A percentile compares a stretch with the other conserved stretches of the same genome.
Conservation (phyloP, 2,329 filamentous ascomycete species). For the Tolypocladium guangdongense region DNA sequence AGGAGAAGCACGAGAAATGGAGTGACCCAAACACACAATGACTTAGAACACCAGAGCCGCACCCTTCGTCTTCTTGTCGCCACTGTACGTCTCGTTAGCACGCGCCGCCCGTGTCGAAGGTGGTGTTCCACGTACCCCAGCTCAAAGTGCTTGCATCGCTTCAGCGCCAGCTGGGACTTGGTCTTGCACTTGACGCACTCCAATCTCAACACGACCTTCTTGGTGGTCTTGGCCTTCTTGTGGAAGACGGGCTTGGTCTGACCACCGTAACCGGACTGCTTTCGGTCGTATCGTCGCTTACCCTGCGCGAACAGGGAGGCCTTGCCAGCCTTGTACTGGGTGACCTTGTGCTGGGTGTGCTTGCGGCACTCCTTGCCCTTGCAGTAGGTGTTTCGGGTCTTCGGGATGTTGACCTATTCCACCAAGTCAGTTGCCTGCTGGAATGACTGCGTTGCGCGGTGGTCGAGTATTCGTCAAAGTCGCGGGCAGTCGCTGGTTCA, state of each 20-base stretch:
- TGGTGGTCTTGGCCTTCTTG: conserved; percentile 99
- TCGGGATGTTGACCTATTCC: conserved; percentile 87
- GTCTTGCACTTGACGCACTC: conserved; percentile 98
- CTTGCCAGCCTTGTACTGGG: conserved; percentile 96
- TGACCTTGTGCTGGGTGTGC: conserved; percentile 87
- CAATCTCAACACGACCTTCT: conserved; percentile 98
- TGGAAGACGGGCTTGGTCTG: conserved; percentile 99
- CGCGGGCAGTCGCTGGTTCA: conserved; percentile 5
- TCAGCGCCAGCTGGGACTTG: conserved; percentile 94
- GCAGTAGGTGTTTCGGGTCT: conserved; percentile 96
- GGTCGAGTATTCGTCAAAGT: neutral
- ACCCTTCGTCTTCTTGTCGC: conserved; percentile 99
- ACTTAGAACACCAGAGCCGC: conserved; percentile 98
- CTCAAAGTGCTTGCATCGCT: conserved; percentile 99
- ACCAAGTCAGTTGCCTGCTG: conserved; percentile 17
- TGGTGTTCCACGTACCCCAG: conserved; percentile 61
- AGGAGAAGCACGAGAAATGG: conserved; percentile 31
- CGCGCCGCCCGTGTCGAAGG: neutral
- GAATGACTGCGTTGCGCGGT: neutral
- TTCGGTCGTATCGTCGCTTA: conserved; percentile 99
- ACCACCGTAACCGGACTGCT: conserved; percentile 99
- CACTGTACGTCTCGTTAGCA: conserved; percentile 51
- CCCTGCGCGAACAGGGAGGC: conserved; percentile 94
- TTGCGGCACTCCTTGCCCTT: conserved; percentile 91
- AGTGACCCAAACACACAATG: conserved; percentile 35